These are phyloP conservation scores for Plasmodium fragile DNA, from an alignment of 169 alveolate species.

Conservation along the genomic window DNA sequence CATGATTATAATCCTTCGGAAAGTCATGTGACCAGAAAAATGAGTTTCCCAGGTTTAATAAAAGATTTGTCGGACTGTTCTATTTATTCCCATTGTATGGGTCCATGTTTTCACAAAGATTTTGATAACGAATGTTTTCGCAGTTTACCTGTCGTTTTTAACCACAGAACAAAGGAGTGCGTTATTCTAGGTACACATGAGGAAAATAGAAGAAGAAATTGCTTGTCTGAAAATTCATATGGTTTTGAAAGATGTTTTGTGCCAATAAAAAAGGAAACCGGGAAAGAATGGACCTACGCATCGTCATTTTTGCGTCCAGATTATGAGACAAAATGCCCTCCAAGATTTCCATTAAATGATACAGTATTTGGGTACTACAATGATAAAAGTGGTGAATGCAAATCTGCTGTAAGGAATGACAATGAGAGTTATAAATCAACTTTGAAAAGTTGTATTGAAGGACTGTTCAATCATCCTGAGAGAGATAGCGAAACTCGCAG, in stretches of 20 bases:
- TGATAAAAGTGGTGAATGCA: slow-evolving; percentile 42
- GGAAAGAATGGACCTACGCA: slow-evolving; percentile 67
- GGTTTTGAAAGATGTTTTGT: slow-evolving; percentile 29
- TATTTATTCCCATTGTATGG: slow-evolving; percentile 63
- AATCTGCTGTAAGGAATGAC: neutral
- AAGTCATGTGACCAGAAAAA: slow-evolving; percentile 34
- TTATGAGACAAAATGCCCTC: slow-evolving; percentile 59
- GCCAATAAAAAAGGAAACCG: slow-evolving; percentile 37
- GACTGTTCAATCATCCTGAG: slow-evolving; percentile 15
- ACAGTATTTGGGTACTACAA: slow-evolving; percentile 56
- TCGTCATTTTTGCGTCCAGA: slow-evolving; percentile 71
- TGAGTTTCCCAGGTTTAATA: slow-evolving; percentile 30
- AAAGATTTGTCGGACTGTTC: slow-evolving; percentile 53
- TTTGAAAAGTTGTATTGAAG: slow-evolving; percentile 43
- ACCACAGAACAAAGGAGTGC: slow-evolving; percentile 56
- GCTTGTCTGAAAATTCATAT: slow-evolving; percentile 2
- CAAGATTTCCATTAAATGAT: slow-evolving; percentile 63
- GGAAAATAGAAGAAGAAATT: slow-evolving; percentile 23
- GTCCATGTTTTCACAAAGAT: slow-evolving; percentile 66
- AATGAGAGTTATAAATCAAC: neutral
- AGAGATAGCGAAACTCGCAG: neutral
- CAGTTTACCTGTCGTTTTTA: slow-evolving; percentile 49
- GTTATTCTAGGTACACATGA: slow-evolving; percentile 63
- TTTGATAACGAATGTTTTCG: slow-evolving; percentile 63
- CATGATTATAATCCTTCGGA: slow-evolving; percentile 26